A percentile compares a stretch with the other conserved stretches of the same genome.
phyloP scores from a whole-genome alignment of 441 rosid genomes.

The Codiaeum variegatum region DNA sequence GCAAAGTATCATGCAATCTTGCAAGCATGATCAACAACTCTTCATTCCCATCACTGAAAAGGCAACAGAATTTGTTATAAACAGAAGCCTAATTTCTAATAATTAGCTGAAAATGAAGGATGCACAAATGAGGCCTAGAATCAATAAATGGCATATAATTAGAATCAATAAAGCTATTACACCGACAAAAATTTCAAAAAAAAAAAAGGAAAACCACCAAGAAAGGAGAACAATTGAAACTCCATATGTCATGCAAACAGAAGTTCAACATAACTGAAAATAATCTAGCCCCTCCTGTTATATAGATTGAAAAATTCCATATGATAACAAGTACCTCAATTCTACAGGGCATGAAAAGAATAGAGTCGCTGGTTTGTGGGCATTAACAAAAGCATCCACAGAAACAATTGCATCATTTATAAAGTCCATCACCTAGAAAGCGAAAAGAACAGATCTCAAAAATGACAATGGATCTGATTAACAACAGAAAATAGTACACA shows the following conservation, averaged over 20 bases:
- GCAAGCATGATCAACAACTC: conserved; percentile 67
- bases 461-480: neutral
- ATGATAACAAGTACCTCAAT: conserved; percentile 50
- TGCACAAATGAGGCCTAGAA: neutral
- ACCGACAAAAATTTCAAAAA: neutral
- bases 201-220: neutral
- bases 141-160: too few species aligned
- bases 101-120: conserved; percentile 1
- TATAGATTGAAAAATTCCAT: conserved; percentile 18
- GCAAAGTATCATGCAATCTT: conserved; percentile 73
- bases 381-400: conserved; percentile 74
- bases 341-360: conserved; percentile 68
- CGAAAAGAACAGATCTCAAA: neutral
- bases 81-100: conserved; percentile 19
- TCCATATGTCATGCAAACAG: neutral
- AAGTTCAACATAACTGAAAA: neutral
- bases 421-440: conserved; percentile 85
- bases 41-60: conserved; percentile 73
- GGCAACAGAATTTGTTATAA: conserved; percentile 22
- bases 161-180: neutral
- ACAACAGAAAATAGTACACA: neutral
- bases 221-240: neutral
- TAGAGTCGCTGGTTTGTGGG: conserved; percentile 65
- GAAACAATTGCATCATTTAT: conserved; percentile 92
- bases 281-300: neutral